Base-by-base conservation (phyloP, 179 eudicot species). In the Silene coronaria region DNA sequence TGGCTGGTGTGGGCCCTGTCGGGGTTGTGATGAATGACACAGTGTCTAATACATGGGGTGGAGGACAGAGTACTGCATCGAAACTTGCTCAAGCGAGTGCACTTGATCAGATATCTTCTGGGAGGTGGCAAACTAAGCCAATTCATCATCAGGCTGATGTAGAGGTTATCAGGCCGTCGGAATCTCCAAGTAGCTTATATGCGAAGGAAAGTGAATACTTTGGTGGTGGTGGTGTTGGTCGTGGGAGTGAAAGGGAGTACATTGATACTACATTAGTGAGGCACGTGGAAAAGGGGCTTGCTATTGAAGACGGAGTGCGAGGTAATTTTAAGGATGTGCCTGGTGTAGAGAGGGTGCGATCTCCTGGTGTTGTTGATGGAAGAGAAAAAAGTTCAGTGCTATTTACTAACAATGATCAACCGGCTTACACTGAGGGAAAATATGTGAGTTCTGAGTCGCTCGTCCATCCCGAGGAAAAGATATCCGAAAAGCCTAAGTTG, bases 31-130 rank as follows among this genome's bases (percentile, higher is more conserved):
- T 48, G 73, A 70, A 70, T 70, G 98, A 86, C 71, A 64, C 79
- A 10, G 77, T 55, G 57, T 71, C 88, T 28, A 70, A 78, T 71
- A 13, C 82, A 0, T 86, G 84, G 88, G 83, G 85, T 36, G 73
- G 59, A 24, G 92, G 87, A 64, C 88, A 87, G 59, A 88, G 79
- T 81, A 84, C 86, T 55, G 97, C 83, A 17, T 70, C 86, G 0
- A 94, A 94, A 86, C 81, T 94, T 81, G 91, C 94, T 21, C 96
- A 89, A 80, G 97, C 97, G 13, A 94, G 98, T 81, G 98, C 97
- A 2, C 83, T 95, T 26, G 99, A 95, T 26, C 87, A 95, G 86
- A 89, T 95, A 36, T 88, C 97, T 11, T 92, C 99, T 6, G 97
- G 99, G 28, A 84, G 97, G 73, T 95, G 99, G 99, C 94, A 86